Conservation (phyloP, 306 rosid species). For the Vigna hirtella region DNA sequence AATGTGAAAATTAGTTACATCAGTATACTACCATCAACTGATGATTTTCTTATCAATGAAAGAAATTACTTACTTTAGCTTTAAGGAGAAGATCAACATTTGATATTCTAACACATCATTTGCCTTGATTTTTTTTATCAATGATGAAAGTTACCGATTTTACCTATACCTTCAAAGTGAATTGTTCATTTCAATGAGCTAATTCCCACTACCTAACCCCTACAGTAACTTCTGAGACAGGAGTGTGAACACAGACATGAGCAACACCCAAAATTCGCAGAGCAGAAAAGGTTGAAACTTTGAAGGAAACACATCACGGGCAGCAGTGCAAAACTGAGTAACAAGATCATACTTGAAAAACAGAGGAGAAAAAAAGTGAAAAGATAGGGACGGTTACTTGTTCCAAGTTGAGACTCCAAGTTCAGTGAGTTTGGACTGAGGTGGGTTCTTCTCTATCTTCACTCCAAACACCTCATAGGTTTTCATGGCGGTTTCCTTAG, state of each 20-base stretch:
- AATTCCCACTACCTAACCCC: background rate
- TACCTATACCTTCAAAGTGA: background rate
- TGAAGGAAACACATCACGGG: constrained; percentile 8
- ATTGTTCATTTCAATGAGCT: background rate
- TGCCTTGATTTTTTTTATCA: background rate
- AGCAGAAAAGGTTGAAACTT: constrained; percentile 40
- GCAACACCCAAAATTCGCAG: constrained; percentile 40
- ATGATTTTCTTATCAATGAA: background rate
- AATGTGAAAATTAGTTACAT: background rate
- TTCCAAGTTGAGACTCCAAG: constrained; percentile 80
- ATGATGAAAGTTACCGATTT: background rate
- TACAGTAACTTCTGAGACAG: constrained; percentile 1
- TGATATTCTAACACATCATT: background rate
- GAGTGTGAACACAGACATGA: background rate
- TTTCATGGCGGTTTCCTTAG: constrained; percentile 48
- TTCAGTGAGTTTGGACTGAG: constrained; percentile 69
- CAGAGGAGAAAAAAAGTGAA: background rate
- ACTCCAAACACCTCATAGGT: constrained; percentile 73
- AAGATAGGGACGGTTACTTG: constrained; percentile 51
- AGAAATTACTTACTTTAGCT: background rate
- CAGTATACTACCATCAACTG: background rate
- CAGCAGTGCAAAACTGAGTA: constrained; percentile 15
- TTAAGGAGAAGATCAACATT: background rate
- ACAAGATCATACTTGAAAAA: background rate
- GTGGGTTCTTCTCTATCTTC: constrained; percentile 77